These are phyloP conservation scores for Chrysophaeum taylorii DNA, from an alignment of 352 stramenopile species.

Conservation along the genomic window DNA sequence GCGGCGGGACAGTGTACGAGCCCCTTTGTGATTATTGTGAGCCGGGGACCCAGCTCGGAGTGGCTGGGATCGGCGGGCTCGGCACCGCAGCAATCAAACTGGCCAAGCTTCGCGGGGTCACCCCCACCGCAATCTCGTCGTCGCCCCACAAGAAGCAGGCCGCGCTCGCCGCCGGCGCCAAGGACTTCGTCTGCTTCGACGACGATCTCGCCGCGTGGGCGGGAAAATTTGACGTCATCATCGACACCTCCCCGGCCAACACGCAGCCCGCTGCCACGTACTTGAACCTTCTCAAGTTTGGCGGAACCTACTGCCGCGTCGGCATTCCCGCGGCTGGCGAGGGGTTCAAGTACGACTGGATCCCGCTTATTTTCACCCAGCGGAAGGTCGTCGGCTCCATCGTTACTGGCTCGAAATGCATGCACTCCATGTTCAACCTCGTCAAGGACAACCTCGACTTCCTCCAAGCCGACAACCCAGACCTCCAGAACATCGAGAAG, in stretches of 20 bases:
- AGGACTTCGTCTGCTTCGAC: conserved; percentile 19
- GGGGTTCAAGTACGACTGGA: conserved; percentile 19
- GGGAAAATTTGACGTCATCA: conserved; percentile 28
- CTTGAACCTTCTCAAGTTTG: conserved; percentile 23
- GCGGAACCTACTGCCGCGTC: conserved; percentile 24
- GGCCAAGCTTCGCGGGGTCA: conserved; percentile 21
- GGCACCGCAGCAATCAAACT: conserved; percentile 25
- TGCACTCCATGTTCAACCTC: conserved; percentile 24
- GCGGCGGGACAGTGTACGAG: conserved; percentile 23
- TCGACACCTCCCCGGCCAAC: conserved; percentile 25
- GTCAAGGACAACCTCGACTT: conserved; percentile 18
- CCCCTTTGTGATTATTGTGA: conserved; percentile 24
- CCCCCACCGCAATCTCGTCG: conserved; percentile 19
- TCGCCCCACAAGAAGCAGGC: conserved; percentile 14
- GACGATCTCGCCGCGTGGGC: conserved; percentile 16
- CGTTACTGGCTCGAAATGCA: conserved; percentile 23
- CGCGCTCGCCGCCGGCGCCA: conserved; percentile 14
- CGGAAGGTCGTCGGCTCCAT: conserved; percentile 28
- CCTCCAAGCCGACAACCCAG: conserved; percentile 15
- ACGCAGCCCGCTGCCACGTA: conserved; percentile 17
- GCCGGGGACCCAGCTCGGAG: conserved; percentile 16
- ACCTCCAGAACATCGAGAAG: conserved; percentile 18
- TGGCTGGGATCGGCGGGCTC: conserved; percentile 23
- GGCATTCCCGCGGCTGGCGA: conserved; percentile 22
- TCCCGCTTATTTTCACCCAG: conserved; percentile 28